phyloP scores from a whole-genome alignment of 2,329 filamentous ascomycete genomes.

The Colletotrichum lentis region DNA sequence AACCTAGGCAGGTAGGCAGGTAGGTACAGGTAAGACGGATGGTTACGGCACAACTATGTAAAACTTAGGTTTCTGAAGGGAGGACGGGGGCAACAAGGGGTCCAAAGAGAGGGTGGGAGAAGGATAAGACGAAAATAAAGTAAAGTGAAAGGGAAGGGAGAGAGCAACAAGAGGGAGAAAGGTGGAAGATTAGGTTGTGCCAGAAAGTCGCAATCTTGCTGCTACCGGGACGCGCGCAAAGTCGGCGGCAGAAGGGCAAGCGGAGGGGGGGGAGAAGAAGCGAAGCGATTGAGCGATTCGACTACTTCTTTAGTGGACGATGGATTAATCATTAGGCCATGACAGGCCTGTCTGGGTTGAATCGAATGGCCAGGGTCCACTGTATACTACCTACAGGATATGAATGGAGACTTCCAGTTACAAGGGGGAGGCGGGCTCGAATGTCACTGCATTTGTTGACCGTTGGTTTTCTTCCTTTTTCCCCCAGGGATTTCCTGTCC shows the following conservation, averaged over 20 bases:
- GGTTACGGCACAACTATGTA: background rate
- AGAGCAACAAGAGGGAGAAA: background rate
- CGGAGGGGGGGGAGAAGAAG: background rate
- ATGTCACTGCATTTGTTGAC: background rate
- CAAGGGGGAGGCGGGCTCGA: no score
- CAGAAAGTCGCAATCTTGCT: background rate
- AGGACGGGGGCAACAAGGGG: slow-evolving; percentile 15
- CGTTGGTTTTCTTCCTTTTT: background rate
- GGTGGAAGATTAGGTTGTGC: background rate
- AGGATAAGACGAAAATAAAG: background rate
- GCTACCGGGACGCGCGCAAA: slow-evolving; percentile 4
- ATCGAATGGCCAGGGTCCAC: slow-evolving; percentile 1
- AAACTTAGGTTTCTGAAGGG: slow-evolving; percentile 5
- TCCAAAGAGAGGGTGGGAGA: slow-evolving; percentile 1
- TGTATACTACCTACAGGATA: no score
- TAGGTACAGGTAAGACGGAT: no score
- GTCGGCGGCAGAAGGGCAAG: slow-evolving; percentile 9
- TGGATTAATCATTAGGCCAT: background rate
- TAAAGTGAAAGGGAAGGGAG: background rate
- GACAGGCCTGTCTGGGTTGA: slow-evolving; percentile 15
- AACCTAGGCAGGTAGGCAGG: no score
- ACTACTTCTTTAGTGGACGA: background rate
- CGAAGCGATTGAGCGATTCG: background rate
- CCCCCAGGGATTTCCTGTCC: background rate
- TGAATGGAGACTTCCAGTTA: background rate